Percentiles rank a stretch among this genome's conserved stretches.
These are phyloP conservation scores for Aphelidium insulamus DNA, from an alignment of 371 early-diverging fungal species.

Conservation along the genomic window DNA sequence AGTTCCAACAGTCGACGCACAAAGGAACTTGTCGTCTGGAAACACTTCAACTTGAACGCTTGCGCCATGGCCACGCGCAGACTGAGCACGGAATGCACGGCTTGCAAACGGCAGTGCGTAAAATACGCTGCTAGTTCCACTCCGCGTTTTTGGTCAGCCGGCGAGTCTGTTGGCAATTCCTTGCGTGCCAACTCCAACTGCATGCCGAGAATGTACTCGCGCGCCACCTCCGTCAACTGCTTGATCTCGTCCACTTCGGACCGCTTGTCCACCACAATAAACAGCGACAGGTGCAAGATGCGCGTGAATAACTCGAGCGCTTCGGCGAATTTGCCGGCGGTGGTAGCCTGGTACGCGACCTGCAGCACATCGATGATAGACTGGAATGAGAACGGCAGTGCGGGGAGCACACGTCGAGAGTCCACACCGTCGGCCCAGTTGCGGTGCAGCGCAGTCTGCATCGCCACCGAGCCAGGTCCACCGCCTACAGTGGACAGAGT, in stretches of 20 bases:
- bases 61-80: slow-evolving; percentile 60
- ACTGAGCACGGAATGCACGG: slow-evolving; percentile 57
- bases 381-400: slow-evolving; percentile 25
- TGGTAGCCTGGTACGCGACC: slow-evolving; percentile 50
- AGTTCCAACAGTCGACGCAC: slow-evolving; percentile 70
- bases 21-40: slow-evolving; percentile 51
- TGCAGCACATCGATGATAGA: slow-evolving; percentile 31
- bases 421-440: slow-evolving; percentile 27
- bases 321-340: slow-evolving; percentile 45
- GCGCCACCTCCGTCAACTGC: slow-evolving; percentile 50
- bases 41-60: slow-evolving; percentile 56
- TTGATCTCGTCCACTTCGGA: slow-evolving; percentile 41
- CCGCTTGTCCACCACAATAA: slow-evolving; percentile 29
- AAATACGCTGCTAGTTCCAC: slow-evolving; percentile 84
- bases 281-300: slow-evolving; percentile 45
- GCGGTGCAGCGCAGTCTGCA: slow-evolving; percentile 32
- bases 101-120: slow-evolving; percentile 71
- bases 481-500: slow-evolving; percentile 33
- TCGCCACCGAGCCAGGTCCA: slow-evolving; percentile 21
- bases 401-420: slow-evolving; percentile 25
- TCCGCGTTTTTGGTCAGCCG: slow-evolving; percentile 32
- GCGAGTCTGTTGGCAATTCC: slow-evolving; percentile 17
- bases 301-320: slow-evolving; percentile 44
- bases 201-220: slow-evolving; percentile 75
- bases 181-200: slow-evolving; percentile 58